A percentile compares a stretch with the other conserved stretches of the same genome.
phyloP scores from a whole-genome alignment of 495 filamentous ascomycete species.

The Penicillium salamii region DNA sequence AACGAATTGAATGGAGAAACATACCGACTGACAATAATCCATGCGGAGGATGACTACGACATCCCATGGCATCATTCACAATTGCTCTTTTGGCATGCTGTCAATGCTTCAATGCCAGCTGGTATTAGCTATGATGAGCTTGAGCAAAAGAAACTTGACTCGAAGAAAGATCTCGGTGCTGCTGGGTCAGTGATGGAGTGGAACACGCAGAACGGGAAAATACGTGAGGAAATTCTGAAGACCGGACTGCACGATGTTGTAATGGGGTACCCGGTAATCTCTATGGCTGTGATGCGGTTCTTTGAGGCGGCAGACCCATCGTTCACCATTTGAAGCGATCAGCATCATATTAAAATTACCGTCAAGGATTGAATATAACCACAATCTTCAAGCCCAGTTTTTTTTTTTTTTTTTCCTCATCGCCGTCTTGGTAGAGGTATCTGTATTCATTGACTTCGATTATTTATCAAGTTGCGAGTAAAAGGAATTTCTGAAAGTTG shows the following conservation, averaged over 20 bases:
- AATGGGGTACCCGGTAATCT: constrained; percentile 49
- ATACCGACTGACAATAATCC: constrained; percentile 30
- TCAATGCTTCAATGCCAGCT: constrained; percentile 30
- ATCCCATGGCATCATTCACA: constrained; percentile 41
- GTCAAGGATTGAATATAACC: no score
- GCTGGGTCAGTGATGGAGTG: constrained; percentile 48
- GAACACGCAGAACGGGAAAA: constrained; percentile 38
- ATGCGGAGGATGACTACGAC: constrained; percentile 39
- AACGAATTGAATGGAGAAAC: constrained; percentile 26
- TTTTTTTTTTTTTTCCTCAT: no score
- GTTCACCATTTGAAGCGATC: constrained; percentile 11
- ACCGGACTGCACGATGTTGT: constrained; percentile 50
- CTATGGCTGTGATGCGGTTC: constrained; percentile 43
- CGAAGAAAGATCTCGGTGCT: constrained; percentile 38
- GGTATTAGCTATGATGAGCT: constrained; percentile 35
- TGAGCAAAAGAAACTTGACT: constrained; percentile 28
- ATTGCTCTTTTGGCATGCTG: constrained; percentile 42
- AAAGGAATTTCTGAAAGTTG: no score
- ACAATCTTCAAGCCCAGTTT: no score
- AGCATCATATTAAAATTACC: no score
- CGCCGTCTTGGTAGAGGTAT: no score
- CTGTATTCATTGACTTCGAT: no score
- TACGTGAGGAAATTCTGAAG: constrained; percentile 51
- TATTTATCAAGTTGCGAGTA: no score
- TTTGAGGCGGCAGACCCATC: constrained; percentile 26